Evolutionary conservation across 2,329 filamentous ascomycete species (phyloP).

Genomic region (Aureobasidium namibiae): DNA sequence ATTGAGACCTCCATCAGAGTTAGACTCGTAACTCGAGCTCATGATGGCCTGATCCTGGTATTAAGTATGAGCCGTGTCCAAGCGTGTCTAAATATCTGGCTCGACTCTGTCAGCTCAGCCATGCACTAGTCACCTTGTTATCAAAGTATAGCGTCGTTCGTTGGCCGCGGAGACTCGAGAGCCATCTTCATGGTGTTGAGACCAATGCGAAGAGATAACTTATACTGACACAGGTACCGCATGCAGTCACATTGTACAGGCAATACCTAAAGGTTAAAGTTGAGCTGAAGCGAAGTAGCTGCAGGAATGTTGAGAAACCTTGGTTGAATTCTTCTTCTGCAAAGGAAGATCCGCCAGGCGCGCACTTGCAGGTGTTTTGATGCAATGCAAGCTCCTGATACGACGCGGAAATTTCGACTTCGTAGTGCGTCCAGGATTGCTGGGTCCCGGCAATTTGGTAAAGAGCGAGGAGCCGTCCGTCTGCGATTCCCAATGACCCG

Average conservation of each 20-base stretch:
- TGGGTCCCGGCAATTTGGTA: not conserved
- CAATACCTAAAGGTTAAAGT: not conserved
- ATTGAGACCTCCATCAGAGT: not conserved
- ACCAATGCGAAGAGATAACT: not conserved
- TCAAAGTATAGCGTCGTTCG: not conserved
- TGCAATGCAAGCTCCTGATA: slow-evolving; percentile 5
- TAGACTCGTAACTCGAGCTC: not conserved
- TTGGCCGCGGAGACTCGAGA: not conserved
- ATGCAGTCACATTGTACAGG: not conserved
- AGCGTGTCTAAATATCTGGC: not conserved
- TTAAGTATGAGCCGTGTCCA: not conserved
- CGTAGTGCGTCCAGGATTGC: not conserved
- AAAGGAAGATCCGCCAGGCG: slow-evolving; percentile 1
- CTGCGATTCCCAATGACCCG: not conserved
- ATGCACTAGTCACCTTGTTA: not conserved
- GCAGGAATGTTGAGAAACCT: slow-evolving; percentile 11
- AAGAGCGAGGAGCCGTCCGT: slow-evolving; percentile 3
- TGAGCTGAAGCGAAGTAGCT: not conserved
- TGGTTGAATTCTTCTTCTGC: slow-evolving; percentile 4
- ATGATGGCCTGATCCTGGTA: not conserved
- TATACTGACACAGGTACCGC: not conserved
- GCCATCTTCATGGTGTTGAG: not conserved
- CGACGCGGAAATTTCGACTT: slow-evolving; percentile 1
- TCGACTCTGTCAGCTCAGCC: not conserved
- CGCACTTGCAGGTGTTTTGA: slow-evolving; percentile 1